Percentiles rank a stretch among this genome's conserved stretches.
Evolutionary conservation across 176 grass and related monocot genomes (phyloP).

Genomic region (Chrysopogon serrulatus): DNA sequence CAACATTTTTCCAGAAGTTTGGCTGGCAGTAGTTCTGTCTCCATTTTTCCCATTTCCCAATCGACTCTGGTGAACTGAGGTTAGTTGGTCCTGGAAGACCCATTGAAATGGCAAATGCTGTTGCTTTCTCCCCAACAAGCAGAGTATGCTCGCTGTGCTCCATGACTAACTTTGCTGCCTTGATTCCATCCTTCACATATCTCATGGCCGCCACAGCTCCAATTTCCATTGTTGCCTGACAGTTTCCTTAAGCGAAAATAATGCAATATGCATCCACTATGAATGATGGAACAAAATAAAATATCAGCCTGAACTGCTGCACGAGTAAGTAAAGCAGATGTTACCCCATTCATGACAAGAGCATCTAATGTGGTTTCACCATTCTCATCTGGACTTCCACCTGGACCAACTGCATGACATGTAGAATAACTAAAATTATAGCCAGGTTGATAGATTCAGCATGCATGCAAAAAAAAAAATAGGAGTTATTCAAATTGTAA

Average conservation of each 20-base stretch:
- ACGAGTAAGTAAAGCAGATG: constrained; percentile 13
- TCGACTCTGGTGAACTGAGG: constrained; percentile 73
- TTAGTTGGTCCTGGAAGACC: constrained; percentile 85
- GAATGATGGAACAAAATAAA: constrained; percentile 6
- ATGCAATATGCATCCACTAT: constrained; percentile 18
- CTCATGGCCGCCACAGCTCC: constrained; percentile 90
- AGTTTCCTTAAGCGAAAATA: constrained; percentile 41
- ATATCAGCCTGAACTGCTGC: neutral
- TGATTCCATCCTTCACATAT: constrained; percentile 89
- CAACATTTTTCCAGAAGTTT: constrained; percentile 88
- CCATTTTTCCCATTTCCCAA: constrained; percentile 73
- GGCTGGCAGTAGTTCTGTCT: constrained; percentile 71
- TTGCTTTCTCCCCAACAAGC: constrained; percentile 87
- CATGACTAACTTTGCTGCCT: constrained; percentile 84
- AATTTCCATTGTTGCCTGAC: constrained; percentile 85
- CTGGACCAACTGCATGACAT: constrained; percentile 62
- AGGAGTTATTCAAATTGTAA: neutral
- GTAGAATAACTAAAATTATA: neutral
- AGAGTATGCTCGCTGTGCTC: constrained; percentile 71
- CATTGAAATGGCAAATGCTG: constrained; percentile 95
- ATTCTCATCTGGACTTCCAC: constrained; percentile 91
- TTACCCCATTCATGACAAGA: constrained; percentile 98
- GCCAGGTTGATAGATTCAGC: neutral
- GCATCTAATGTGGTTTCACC: constrained; percentile 97
- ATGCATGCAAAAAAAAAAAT: neutral